These are phyloP conservation scores for Rhizoclosmatium sp. DNA, from an alignment of 192 early-diverging fungal species.

Conservation along the genomic window DNA sequence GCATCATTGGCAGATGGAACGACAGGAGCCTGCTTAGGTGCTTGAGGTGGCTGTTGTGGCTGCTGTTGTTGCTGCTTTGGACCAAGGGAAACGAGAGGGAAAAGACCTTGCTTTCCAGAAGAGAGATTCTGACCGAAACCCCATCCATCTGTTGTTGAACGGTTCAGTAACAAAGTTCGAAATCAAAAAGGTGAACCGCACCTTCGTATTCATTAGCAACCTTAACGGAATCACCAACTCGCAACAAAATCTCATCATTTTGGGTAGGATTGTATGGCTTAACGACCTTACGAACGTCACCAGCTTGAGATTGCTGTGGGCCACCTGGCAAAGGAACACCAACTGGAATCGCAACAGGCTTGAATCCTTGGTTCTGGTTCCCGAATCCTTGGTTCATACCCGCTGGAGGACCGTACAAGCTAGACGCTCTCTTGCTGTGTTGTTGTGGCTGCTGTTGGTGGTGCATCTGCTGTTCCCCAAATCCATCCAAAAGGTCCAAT, in stretches of 20 bases:
- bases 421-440: conserved; percentile 6
- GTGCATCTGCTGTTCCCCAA: background rate
- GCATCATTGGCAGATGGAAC: background rate
- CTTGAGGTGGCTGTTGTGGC: background rate
- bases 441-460: background rate
- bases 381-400: background rate
- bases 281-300: conserved; percentile 4
- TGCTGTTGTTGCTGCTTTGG: background rate
- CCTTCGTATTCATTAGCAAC: conserved; percentile 4
- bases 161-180: background rate
- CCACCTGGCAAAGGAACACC: background rate
- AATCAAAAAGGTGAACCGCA: background rate
- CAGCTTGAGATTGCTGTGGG: conserved; percentile 5
- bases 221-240: conserved; percentile 2
- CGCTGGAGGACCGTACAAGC: conserved; percentile 12
- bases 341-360: background rate
- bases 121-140: background rate
- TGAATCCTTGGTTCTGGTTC: background rate
- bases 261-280: background rate
- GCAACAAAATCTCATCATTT: background rate
- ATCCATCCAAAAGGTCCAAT: conserved; percentile 19
- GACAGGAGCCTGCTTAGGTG: background rate
- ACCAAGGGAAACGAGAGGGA: conserved; percentile 5
- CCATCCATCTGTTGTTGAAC: conserved; percentile 7
- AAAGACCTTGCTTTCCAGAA: background rate